Base-by-base conservation (phyloP, 371 early-diverging fungal species). In the Agmasoma carcini region DNA sequence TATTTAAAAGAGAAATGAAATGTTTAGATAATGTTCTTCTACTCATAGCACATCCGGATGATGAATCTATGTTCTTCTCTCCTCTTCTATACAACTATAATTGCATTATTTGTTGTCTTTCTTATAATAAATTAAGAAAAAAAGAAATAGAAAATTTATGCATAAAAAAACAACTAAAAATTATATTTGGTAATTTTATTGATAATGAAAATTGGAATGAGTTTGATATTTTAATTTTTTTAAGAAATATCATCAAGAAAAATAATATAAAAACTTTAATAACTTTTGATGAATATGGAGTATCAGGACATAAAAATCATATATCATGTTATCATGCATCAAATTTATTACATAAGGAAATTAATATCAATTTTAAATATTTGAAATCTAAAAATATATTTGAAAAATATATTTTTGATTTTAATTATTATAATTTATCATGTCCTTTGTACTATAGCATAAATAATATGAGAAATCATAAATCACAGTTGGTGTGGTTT, bases 11-110 rank as follows among this genome's bases (percentile, higher is more conserved):
- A 30, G 4, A 7, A 36, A 12, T 29, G 2, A 20, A 12, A 17
- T 49, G n/a, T 34, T 29, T 38, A 22, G 40, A 38, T 1, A 55
- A 59, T 27, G 52, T 46, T 29, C 31, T 88, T 12, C 69, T 94
- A 20, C 76, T 91, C 26, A 86, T 82, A 15, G 93, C 98, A 20
- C 98, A 97, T 75, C 93, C 95, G 0, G 98, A 97, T 76, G 98
- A 97, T 76, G 98, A 97, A 69, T 87, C 86, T 73, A 88, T 94
- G 90, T 97, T 97, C 72, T 97, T 97, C 78, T 81, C 84, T 9
- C 94, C 95, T 0, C 81, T 86, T 9, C 60, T 88, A 2, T 65
- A 78, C 20, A 45, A 56, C 49, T 69, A 70, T 33, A 70, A 86
- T 22, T 47, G 47, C 63, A 73, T 19, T 43, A 75, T 36, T 60